Evolutionary conservation across 192 early-diverging fungal species (phyloP), one percentile per base, ranked within the genome.

Genomic region (Pilaira anomala): DNA sequence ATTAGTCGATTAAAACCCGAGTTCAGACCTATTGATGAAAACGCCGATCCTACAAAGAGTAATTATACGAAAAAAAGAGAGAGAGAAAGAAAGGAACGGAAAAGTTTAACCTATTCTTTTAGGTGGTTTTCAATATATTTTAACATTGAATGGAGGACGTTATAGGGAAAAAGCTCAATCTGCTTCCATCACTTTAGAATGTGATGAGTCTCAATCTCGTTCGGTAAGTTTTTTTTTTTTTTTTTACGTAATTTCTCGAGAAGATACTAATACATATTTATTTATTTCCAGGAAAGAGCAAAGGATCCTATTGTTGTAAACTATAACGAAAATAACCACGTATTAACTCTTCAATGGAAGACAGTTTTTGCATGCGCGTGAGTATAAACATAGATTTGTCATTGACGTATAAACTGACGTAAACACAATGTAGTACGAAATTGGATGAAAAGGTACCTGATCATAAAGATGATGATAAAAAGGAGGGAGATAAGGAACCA

Each of bases 121-220:
- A 72, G 70, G 45, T 48, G 70, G 70, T 29, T 52, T 49, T 16
- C 57, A 57, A 39, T 72, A 66, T 56, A 29, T 57, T 8, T 48
- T 72, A 7, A 61, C 30, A 13, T 30, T 72, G 29, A 65, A 65
- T 33, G 70, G 70, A 18, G 70, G 70, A 11, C 39, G 49, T 13
- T 49, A 54, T 26, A 48, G 40, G 9, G 64, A 60, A 22, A 50
- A 45, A 16, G 29, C 51, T 28, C 64, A 72, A 28, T 72, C 70
- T 33, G 65, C 70, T 13, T 29, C 44, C n/a, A 72, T 72, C 28
- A 60, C 59, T 3, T 48, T 72, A 12, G 70, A 72, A 49, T 72
- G 70, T 62, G 70, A 72, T 62, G 45, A 50, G 3, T 54, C 59
- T 18, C 36, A 60, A 18, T 41, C 52, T n/a, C 65, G 65, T 29